A percentile compares a stretch with the other conserved stretches of the same genome.
These are phyloP conservation scores for Aspergillus niger DNA, from an alignment of 2,329 filamentous ascomycete species.

Conservation along the genomic window DNA sequence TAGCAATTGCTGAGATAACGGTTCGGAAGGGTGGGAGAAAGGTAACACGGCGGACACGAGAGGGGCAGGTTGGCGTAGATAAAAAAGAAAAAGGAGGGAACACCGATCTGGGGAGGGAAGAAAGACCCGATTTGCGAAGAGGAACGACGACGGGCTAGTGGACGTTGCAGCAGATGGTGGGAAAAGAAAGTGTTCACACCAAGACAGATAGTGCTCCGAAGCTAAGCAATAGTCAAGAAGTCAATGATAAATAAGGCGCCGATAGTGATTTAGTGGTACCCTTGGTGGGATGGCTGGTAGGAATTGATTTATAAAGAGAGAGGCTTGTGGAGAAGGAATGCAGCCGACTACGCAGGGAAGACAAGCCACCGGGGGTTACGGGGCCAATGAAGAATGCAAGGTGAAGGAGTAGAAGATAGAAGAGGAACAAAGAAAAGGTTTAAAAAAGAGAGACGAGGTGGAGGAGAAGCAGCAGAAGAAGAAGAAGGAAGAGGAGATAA, in stretches of 20 bases:
- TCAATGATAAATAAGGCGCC: slow-evolving; percentile 5
- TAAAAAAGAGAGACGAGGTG: slow-evolving; percentile 3
- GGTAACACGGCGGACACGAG: not conserved
- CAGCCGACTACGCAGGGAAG: not conserved
- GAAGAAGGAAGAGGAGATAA: not conserved
- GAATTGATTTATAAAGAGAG: not conserved
- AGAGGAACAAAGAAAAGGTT: slow-evolving; percentile 2
- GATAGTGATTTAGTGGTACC: not conserved
- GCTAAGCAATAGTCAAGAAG: slow-evolving; percentile 3
- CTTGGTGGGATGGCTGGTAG: not conserved
- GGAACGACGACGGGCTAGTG: not conserved
- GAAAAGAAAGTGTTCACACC: not conserved
- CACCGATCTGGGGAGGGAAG: not conserved
- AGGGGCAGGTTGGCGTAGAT: not conserved
- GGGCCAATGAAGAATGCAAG: not conserved
- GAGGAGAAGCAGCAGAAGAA: not conserved
- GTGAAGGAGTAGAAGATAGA: not conserved
- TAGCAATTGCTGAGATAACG: not conserved
- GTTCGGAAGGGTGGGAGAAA: not conserved
- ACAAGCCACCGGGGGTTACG: not conserved
- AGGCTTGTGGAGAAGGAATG: slow-evolving; percentile 7
- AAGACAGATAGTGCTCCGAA: slow-evolving; percentile 7
- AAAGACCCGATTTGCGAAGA: not conserved
- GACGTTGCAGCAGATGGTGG: slow-evolving; percentile 4
- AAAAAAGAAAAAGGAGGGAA: slow-evolving; percentile 1